Evolutionary conservation across 371 early-diverging fungal species (phyloP).

Genomic region (Mucor sp.): DNA sequence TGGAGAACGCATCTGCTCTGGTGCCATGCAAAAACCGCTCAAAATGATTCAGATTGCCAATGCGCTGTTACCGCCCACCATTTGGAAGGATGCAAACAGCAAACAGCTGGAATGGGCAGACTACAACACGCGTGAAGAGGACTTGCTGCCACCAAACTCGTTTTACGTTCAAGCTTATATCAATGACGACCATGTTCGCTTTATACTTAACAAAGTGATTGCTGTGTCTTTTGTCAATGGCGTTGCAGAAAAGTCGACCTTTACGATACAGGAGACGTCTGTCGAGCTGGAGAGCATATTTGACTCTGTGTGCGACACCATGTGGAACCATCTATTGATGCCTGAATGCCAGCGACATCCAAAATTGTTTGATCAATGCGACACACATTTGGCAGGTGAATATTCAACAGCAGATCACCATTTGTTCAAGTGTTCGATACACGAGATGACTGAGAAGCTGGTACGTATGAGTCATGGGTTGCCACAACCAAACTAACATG

Average conservation of each 20-base stretch:
- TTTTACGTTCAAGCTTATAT: neutral
- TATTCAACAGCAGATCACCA: neutral
- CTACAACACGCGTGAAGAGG: neutral
- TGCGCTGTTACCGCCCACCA: neutral
- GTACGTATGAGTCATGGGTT: neutral
- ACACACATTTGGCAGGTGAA: neutral
- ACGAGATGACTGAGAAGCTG: neutral
- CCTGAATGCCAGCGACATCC: neutral
- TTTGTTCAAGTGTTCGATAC: neutral
- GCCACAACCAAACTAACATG: neutral
- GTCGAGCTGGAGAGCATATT: neutral
- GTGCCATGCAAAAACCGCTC: neutral
- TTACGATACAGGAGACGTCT: neutral
- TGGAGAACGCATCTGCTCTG: neutral
- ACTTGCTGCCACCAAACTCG: neutral
- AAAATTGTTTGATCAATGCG: neutral
- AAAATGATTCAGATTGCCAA: neutral
- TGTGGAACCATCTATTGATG: neutral
- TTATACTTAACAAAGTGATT: neutral
- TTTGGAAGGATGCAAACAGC: neutral
- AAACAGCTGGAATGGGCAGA: neutral
- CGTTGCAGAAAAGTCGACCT: neutral
- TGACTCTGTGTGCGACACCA: neutral
- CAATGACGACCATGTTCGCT: neutral
- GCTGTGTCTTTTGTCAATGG: neutral